Evolutionary conservation across 257 asterid species (phyloP), one percentile per base, ranked within the genome.

Genomic region (Scutellaria galericulata): DNA sequence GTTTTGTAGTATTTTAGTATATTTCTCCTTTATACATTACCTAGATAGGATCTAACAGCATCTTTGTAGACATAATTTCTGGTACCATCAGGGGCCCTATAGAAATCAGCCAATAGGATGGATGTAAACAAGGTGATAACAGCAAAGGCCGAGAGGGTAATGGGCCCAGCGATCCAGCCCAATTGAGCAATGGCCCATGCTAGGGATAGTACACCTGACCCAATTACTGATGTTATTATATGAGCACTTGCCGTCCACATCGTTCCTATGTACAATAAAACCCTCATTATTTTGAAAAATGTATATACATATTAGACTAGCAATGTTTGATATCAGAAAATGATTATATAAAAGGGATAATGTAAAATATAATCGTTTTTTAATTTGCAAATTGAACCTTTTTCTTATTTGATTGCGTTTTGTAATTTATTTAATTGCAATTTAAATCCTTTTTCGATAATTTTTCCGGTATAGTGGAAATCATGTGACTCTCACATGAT

Each of bases 111-210:
- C 5, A 91, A 81, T 0, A 87, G 69, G 27, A 70, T 12, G 10
- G 97, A 84, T 2, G 92, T 87, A 74, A 70, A 86, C 81, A 91
- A 84, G 0, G 96, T 90, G 41, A 89, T 80, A 37, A 77, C 35
- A 0, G 97, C 82, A 66, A 89, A 89, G 6, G 80, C 81, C 31
- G 66, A 0, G n/a, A 91, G 80, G 20, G 92, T 53, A 22, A 81
- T 10, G 14, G 92, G 84, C 27, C 97, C 97, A 4, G 89, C 89
- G 7, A 91, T 78, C 94, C 96, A 91, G 6, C 96, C 96, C 75
- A 89, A 74, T 58, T 89, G 92, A 1, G 94, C 87, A 0, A 84
- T 80, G 35, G 96, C 92, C 97, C 97, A 91, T 7, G 94, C 91
- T n/a, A 91, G 72, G 14, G 96, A 86, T 41, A 91, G 37, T 69